Base-by-base conservation (phyloP, 2,329 filamentous ascomycete species). In the Chaetomiaceae sp. region DNA sequence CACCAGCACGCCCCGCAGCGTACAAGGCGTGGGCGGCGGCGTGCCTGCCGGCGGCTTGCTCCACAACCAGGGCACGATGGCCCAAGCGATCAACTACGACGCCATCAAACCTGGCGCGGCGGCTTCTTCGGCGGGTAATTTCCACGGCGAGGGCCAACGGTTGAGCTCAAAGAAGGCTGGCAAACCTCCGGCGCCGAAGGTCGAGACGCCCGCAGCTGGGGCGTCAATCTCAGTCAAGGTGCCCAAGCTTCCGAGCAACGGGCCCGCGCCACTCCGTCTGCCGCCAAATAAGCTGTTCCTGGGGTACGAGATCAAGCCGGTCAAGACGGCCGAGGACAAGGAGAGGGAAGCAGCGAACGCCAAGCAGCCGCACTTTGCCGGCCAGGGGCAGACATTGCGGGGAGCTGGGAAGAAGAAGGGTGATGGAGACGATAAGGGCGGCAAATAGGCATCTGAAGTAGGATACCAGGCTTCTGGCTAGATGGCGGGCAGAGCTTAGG, bases 11-110 rank as follows among this genome's bases (percentile, higher is more conserved):
- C 91, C 91, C 1, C 77, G 85, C 47, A 94, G 87, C 64, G 75
- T 72, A 4, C 75, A 78, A 1, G 80, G 82, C 51, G 82, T 12
- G 6, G 56, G 51, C 3, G 47, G 29, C 7, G 58, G 82, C 12
- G 69, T 88, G 55, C 85, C 87, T 7, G 75, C 81, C 1, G 88
- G 90, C 25, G 89, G 91, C 4, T 73, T 87, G 15, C 71, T 96
- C 22, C 91, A 95, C 69, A 83, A 78, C 57, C 89, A 95, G 64
- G 94, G 94, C 11, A 91, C 86, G 56, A 99, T 99, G 94, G 91
- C 94, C 0, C 90, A 96, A 65, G 83, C 90, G n/a, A 97, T 99
- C 76, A 96, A 96, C 75, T 99, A 97, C 71, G 82, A 84, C 48
- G 82, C 91, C 29, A 95, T 99, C 61, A 89, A 91, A 0, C 91